A percentile compares a stretch with the other conserved stretches of the same genome.
phyloP scores from a whole-genome alignment of 768 basidiomycete genomes.

The Termitomyces sp. region DNA sequence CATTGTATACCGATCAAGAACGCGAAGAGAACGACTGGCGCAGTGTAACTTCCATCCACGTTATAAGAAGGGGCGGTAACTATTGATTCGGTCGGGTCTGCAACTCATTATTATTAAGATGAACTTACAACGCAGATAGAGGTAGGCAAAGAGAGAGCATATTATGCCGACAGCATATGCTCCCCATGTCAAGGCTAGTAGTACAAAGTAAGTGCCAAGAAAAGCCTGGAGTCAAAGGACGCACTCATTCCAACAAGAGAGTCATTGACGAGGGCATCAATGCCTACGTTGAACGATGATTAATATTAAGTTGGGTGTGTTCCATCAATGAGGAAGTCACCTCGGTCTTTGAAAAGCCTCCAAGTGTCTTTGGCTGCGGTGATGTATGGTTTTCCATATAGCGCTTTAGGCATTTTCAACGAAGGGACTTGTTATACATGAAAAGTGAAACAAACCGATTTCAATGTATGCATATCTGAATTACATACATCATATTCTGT shows the following conservation, averaged over 20 bases:
- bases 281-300: conserved; percentile 29
- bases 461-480: conserved; percentile 77
- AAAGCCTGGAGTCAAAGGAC: conserved; percentile 17
- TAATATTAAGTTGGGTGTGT: conserved; percentile 16
- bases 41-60: conserved; percentile 68
- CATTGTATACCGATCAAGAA: conserved; percentile 78
- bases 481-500: not conserved
- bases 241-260: conserved; percentile 75
- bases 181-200: conserved; percentile 70
- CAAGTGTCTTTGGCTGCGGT: conserved; percentile 82
- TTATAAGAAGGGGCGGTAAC: conserved; percentile 79
- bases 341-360: conserved; percentile 71
- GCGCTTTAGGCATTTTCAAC: conserved; percentile 37
- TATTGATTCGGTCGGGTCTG: conserved; percentile 20
- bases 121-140: conserved; percentile 66
- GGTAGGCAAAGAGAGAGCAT: conserved; percentile 70
- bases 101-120: no score
- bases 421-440: not conserved
- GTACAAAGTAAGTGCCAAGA: not conserved
- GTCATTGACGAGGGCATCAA: conserved; percentile 82
- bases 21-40: conserved; percentile 72
- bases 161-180: conserved; percentile 74
- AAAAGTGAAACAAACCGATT: conserved; percentile 46
- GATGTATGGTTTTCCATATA: conserved; percentile 84
- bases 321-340: conserved; percentile 25